Base-by-base conservation (phyloP, 148 eudicot species). In the Dianthus caryophyllus region DNA sequence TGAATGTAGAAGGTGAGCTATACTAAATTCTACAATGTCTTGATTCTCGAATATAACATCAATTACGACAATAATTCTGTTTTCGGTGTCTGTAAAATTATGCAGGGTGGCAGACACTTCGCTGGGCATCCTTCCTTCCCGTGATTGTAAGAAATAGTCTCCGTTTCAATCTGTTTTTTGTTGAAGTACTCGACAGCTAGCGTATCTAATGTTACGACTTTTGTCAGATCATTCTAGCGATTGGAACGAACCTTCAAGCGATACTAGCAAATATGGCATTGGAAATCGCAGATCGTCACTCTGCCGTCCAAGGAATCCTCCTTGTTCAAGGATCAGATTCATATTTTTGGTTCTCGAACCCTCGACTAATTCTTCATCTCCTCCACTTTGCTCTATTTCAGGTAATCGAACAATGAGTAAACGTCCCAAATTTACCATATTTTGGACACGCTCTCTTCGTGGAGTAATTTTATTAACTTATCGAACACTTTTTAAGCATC, bases 161-260 rank as follows among this genome's bases (percentile, higher is more conserved):
- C 61, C 14, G 49, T 20, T 39, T 12, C 52, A 36, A 9, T 52
- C 38, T 14, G 10, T 14, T 20, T 18, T 4, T 41, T n/a, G n/a
- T n/a, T 29, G 9, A 49, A 22, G 25, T 21, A 6, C 51, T n/a
- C n/a, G n/a, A n/a, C 2, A 5, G 63, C 57, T 16, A 18, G 26
- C 7, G 8, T 17, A 36, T 30, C 30, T 43, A 50, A 41, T 16
- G 16, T 38, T 15, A 20, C 41, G 8, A 2, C 39, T 64, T 49
- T 31, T 0, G 69, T 53, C 75, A 94, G 98, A 73, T 82, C 41
- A 82, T 94, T 70, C 81, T 94, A 70, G 95, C 92, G 50, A 95
- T 94, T 68, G 97, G 98, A 68, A 88, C 98, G 39, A 90, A 94
- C 81, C 90, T 94, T 76, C 98, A 90, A 74, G 80, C 87, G 44